These are phyloP conservation scores for Kodamaea leandrae DNA, from an alignment of 805 yeast species.

Conservation along the genomic window DNA sequence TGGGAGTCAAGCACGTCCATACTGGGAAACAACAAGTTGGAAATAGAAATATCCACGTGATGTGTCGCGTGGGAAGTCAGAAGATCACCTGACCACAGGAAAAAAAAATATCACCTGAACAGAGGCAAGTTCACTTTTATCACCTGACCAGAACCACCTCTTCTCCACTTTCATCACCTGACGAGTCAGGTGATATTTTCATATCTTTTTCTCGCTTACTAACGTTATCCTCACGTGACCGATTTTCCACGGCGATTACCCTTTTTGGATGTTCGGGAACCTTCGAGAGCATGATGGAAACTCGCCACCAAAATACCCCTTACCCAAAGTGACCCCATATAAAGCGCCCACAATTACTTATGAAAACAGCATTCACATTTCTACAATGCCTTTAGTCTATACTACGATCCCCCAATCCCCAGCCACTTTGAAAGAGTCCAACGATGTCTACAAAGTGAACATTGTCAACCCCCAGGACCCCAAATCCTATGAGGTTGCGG, in stretches of 20 bases:
- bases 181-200: too few relatives aligned
- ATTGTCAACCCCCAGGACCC: conserved; percentile 5
- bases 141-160: too few relatives aligned
- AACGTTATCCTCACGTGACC: not conserved
- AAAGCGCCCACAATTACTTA: not conserved
- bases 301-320: conserved; percentile 1
- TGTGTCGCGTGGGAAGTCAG: not conserved
- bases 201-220: too few relatives aligned
- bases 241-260: too few relatives aligned
- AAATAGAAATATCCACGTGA: not conserved
- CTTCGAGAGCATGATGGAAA: conserved; percentile 1
- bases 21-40: not conserved
- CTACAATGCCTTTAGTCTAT: too few relatives aligned
- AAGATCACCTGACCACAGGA: too few relatives aligned
- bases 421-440: conserved; percentile 4
- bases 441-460: conserved; percentile 1
- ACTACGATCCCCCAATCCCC: too few relatives aligned
- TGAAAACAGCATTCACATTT: too few relatives aligned
- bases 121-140: too few relatives aligned
- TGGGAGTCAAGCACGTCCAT: conserved; percentile 21
- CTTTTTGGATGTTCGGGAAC: not conserved
- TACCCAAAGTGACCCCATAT: not conserved
- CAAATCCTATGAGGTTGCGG: conserved; percentile 11
- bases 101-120: too few relatives aligned
- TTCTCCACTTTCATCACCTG: too few relatives aligned